phyloP scores from a whole-genome alignment of 1,284 basidiomycete genomes.

The Sanghuangporus baumii region DNA sequence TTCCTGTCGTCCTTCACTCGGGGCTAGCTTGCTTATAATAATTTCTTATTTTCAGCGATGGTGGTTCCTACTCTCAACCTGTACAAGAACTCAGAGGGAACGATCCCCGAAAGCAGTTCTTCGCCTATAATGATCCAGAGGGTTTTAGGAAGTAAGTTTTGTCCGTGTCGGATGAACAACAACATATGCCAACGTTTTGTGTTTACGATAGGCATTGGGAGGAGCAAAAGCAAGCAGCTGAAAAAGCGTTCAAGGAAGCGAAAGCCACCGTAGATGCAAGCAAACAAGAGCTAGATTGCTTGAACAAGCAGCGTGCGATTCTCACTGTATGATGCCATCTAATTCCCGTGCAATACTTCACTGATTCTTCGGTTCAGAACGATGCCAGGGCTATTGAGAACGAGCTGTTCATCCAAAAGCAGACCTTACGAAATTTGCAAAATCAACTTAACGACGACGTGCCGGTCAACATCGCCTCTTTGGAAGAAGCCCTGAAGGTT shows the following conservation, averaged over 20 bases:
- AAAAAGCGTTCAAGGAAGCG: background rate
- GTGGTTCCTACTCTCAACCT: constrained; percentile 13
- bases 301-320: background rate
- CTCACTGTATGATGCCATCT: background rate
- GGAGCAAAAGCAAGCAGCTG: background rate
- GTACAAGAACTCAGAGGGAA: background rate
- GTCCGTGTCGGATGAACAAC: background rate
- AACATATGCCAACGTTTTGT: too few relatives aligned
- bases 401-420: constrained; percentile 28
- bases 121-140: constrained; percentile 1
- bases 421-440: constrained; percentile 35
- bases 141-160: constrained; percentile 4
- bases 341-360: background rate
- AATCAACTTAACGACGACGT: constrained; percentile 69
- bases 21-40: background rate
- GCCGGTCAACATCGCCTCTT: constrained; percentile 63
- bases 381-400: constrained; percentile 25
- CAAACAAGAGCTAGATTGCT: background rate
- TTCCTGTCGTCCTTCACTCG: background rate
- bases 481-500: constrained; percentile 55
- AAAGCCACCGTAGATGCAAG: background rate
- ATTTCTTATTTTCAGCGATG: constrained; percentile 5
- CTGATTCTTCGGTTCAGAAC: constrained; percentile 20
- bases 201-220: constrained; percentile 6
- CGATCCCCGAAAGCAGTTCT: constrained; percentile 5